phyloP scores from a whole-genome alignment of 257 asterid genomes.

The Gynochthodes officinalis region DNA sequence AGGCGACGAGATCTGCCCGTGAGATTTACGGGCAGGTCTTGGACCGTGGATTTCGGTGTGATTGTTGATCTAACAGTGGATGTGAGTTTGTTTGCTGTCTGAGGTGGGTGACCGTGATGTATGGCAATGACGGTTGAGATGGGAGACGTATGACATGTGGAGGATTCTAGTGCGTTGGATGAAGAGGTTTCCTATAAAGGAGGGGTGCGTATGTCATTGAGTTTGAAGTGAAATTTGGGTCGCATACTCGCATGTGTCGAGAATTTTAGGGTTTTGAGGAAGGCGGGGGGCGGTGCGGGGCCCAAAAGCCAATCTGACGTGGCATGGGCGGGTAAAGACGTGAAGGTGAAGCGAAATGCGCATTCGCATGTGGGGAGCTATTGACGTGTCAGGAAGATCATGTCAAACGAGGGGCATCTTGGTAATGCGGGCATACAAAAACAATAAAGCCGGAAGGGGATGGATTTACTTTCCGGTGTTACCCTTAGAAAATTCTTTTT shows the following conservation, averaged over 20 bases:
- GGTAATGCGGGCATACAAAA: slow-evolving; percentile 1
- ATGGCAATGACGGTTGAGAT: slow-evolving; percentile 57
- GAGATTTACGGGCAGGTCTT: slow-evolving; percentile 50
- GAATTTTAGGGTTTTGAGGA: slow-evolving; percentile 38
- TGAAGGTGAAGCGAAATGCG: slow-evolving; percentile 53
- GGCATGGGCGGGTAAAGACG: slow-evolving; percentile 29
- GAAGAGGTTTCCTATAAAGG: not conserved
- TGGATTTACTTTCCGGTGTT: slow-evolving; percentile 5
- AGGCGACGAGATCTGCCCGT: slow-evolving; percentile 94
- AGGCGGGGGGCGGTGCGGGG: slow-evolving; percentile 22
- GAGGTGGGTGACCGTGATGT: slow-evolving; percentile 58
- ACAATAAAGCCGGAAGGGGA: slow-evolving; percentile 18
- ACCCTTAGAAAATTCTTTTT: slow-evolving; percentile 16
- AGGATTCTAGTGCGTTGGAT: slow-evolving; percentile 5
- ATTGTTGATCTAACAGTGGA: slow-evolving; percentile 39
- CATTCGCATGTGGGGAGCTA: slow-evolving; percentile 35
- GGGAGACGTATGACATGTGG: slow-evolving; percentile 39
- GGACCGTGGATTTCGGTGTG: slow-evolving; percentile 30
- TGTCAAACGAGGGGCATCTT: slow-evolving; percentile 21
- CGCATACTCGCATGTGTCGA: slow-evolving; percentile 48
- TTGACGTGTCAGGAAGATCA: slow-evolving; percentile 53
- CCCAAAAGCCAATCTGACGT: slow-evolving; percentile 21
- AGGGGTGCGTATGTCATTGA: slow-evolving; percentile 12
- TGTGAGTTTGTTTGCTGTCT: slow-evolving; percentile 57
- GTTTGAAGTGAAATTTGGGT: slow-evolving; percentile 41